Conservation (phyloP, 2,329 filamentous ascomycete genomes). For the Paecilomyces sp. region DNA sequence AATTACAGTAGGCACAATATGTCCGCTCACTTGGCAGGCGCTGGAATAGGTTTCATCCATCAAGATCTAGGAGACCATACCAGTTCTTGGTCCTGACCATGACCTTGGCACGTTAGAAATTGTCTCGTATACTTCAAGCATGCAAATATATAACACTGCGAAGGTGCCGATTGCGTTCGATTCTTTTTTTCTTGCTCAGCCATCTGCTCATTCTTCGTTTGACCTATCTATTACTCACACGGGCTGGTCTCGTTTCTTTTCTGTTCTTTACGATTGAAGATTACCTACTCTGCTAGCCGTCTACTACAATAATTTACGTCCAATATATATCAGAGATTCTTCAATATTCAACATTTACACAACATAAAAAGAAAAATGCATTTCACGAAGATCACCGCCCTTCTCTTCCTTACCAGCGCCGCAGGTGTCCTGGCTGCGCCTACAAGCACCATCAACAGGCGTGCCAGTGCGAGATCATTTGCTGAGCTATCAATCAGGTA, state of each 20-base stretch:
- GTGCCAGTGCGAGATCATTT: background rate
- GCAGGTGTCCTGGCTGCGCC: background rate
- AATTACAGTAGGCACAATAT: background rate
- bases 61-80: background rate
- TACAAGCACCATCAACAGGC: background rate
- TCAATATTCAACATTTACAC: background rate
- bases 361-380: background rate
- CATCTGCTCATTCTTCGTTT: background rate
- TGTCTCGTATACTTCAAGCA: background rate
- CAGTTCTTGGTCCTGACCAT: background rate
- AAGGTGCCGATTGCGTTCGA: background rate
- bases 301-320: background rate
- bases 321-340: background rate
- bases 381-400: background rate
- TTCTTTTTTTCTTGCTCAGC: background rate
- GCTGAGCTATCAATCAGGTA: background rate
- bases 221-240: background rate
- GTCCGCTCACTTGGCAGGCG: background rate
- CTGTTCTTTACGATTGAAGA: background rate
- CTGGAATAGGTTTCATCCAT: background rate
- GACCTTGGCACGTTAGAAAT: background rate
- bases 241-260: background rate
- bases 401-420: background rate
- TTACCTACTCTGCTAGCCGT: background rate
- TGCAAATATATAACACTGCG: background rate